phyloP scores from a whole-genome alignment of 2,329 filamentous ascomycete species.

The Scedosporium aurantiacum region DNA sequence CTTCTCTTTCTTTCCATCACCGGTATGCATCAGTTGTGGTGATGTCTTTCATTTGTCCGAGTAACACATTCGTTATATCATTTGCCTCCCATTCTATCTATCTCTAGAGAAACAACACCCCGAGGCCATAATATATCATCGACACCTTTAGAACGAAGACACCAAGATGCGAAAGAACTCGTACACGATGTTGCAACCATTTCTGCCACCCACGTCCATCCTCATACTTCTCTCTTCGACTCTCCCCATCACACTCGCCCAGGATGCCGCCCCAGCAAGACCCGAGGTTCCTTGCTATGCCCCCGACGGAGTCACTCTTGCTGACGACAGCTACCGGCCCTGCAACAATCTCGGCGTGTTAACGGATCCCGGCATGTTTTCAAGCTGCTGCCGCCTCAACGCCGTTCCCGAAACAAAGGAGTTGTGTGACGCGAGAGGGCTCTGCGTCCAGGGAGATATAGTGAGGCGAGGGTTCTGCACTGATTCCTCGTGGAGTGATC shows the following conservation, averaged over 20 bases:
- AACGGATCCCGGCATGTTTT: slow-evolving; percentile 16
- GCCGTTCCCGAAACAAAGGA: slow-evolving; percentile 14
- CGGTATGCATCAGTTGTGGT: neutral
- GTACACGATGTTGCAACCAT: neutral
- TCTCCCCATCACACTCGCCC: neutral
- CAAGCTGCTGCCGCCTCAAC: slow-evolving; percentile 20
- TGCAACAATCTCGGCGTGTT: slow-evolving; percentile 21
- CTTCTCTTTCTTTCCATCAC: neutral
- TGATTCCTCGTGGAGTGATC: slow-evolving; percentile 19
- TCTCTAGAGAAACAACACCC: neutral
- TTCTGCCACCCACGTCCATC: neutral
- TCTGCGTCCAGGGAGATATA: slow-evolving; percentile 16
- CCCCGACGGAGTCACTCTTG: slow-evolving; percentile 17
- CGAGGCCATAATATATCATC: neutral
- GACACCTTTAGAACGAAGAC: neutral
- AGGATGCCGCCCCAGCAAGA: neutral
- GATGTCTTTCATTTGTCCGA: neutral
- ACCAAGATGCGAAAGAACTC: neutral
- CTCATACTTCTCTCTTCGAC: neutral
- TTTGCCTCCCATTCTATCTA: neutral
- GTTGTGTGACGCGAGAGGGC: slow-evolving; percentile 17
- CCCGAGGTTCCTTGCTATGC: slow-evolving; percentile 15
- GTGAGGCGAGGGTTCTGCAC: slow-evolving; percentile 19
- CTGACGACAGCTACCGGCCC: slow-evolving; percentile 18
- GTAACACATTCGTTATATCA: neutral